phyloP scores from a whole-genome alignment of 1,139 yeast genomes.

The Geotrichum reessii region DNA sequence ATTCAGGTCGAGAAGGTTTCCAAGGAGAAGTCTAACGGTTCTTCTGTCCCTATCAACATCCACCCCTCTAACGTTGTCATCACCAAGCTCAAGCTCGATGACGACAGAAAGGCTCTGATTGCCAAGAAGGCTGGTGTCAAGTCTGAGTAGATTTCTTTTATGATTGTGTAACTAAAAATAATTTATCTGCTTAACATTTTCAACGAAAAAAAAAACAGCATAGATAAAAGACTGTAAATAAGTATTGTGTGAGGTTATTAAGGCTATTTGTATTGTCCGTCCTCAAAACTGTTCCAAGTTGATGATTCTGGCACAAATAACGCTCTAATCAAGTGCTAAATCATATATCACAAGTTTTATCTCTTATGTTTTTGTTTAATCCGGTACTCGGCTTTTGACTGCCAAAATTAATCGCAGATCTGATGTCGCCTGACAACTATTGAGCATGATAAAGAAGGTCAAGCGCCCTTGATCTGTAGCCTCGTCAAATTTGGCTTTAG shows the following conservation, averaged over 20 bases:
- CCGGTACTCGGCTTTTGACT: no score
- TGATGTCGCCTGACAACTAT: no score
- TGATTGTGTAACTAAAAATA: not conserved
- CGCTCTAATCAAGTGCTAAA: no score
- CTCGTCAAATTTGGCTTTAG: no score
- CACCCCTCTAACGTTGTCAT: constrained; percentile 99
- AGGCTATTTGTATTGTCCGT: not conserved
- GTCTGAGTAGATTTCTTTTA: constrained; percentile 47
- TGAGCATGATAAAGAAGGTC: no score
- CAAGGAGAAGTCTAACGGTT: constrained; percentile 98
- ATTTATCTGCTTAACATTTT: not conserved
- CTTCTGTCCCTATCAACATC: constrained; percentile 93
- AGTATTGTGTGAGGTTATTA: not conserved
- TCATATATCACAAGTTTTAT: no score
- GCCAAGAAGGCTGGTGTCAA: constrained; percentile 83
- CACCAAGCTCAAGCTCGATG: constrained; percentile 96
- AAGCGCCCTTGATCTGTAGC: no score
- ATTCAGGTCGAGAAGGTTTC: constrained; percentile 96
- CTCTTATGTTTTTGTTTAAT: no score
- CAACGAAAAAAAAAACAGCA: not conserved
- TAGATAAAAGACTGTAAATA: not conserved
- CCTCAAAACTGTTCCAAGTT: not conserved
- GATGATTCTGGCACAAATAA: no score
- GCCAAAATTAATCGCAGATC: no score
- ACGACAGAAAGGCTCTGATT: constrained; percentile 97